Evolutionary conservation across 2,329 filamentous ascomycete genomes (phyloP), one percentile per base, ranked within the genome.

Genomic region (Ilyonectria mors-panacis): DNA sequence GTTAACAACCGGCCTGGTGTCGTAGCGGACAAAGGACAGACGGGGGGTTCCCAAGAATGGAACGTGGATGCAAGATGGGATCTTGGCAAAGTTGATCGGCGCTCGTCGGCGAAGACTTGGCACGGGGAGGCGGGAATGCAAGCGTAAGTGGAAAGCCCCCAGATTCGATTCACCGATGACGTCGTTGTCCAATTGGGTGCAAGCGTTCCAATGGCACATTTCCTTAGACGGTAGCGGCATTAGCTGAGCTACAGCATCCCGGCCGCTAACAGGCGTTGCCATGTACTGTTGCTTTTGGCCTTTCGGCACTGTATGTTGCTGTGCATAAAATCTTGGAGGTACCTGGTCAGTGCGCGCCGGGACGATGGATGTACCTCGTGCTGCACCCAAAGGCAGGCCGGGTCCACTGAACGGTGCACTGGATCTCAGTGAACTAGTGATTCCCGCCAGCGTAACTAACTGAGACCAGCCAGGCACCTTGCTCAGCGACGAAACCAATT

Each of bases 71-170:
- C 19, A 15, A 53, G 50, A 53, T 53, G 28, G 30, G 30, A 35
- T 35, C n/a, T 33, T 21, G 28, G 30, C 30, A 30, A 30, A 53
- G 28, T 33, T 33, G 15, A 53, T 53, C 50, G 30, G 30, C 26
- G 26, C 28, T 19, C 48, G n/a, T 51, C 26, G 48, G n/a, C 50
- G 50, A 53, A 30, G 28, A 35, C 50, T 53, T 53, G 50, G 50
- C 50, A 37, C 17, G 50, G 35, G 50, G 50, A 35, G 19, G 50
- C n/a, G 30, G n/a, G 23, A n/a, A n/a, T 17, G 15, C 37, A n/a
- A 12, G 30, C 50, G 10, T n/a, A 19, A 21, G n/a, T 28, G 50
- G 50, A 17, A 42, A 6, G 39, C 39, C 15, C 15, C 39, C 39
- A 42, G 50, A 35, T 17, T 12, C 8, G 48, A 10, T 35, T 9